Evolutionary conservation across 345 rosid species (phyloP), one percentile per base, ranked within the genome.

Genomic region (rapeseed (Brassica napus)): DNA sequence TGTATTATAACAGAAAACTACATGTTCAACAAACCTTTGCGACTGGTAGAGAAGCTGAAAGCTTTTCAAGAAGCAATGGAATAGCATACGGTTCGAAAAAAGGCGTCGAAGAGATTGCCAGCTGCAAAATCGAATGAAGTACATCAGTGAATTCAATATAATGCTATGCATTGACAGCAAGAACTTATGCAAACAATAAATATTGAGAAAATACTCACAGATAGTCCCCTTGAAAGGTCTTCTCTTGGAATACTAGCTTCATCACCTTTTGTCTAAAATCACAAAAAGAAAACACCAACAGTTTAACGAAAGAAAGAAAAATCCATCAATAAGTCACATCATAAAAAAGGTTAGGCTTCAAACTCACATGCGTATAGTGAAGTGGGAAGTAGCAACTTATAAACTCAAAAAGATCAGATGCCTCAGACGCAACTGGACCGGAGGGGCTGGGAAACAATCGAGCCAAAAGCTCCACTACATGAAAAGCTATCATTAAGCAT

Each of bases 291-390:
- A 23, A 66, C 21, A 47, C 44, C 2, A 58, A 60, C 59, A 34
- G 74, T 2, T 76, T 2, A 63, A 35, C 14, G 54, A 26, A 61
- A 39, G 28, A 70, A 35, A 72, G 61, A 28, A 11, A 58, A 39
- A 31, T 6, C 35, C 39, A 62, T 54, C 15, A 8, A 32, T 10
- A 42, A 34, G 57, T 44, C 83, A 63, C 64, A 75, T 37, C 23
- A 44, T 16, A 35, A 14, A 34, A 61, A 71, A 64, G 72, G 59
- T 55, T 6, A 63, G 15, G 42, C 14, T 65, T 81, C 16, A 66
- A 77, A 66, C 98, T 87, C 87, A 94, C 99, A 81, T 92, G 99
- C 9, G 99, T 94, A 83, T 88, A 92, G 87, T 91, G 93, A 83
- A 91, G 85, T 16, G 99, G 98, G 77, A 92, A 94, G 84, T 94